Conservation (phyloP, 202 grass and related monocot species). For the Digitaria exilis region DNA sequence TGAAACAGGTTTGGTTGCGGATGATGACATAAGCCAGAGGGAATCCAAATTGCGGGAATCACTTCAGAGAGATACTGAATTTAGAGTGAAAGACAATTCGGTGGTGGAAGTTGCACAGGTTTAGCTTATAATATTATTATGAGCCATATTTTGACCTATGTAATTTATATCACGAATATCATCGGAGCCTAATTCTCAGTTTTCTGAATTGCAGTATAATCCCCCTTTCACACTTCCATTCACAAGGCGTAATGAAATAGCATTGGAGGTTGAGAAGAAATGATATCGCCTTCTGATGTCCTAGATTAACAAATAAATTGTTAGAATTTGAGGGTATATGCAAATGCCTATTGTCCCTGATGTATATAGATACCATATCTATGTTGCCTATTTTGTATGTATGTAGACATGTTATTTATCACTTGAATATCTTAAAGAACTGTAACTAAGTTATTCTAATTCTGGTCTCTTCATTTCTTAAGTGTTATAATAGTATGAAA, state of each 20-base stretch:
- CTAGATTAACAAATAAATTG: slow-evolving; percentile 21
- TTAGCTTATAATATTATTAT: slow-evolving; percentile 13
- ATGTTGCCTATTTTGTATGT: slow-evolving; percentile 13
- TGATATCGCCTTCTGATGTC: slow-evolving; percentile 40
- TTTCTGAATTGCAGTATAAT: slow-evolving; percentile 76
- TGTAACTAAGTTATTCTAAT: slow-evolving; percentile 15
- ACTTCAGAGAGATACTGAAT: slow-evolving; percentile 67
- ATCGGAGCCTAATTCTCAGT: slow-evolving; percentile 34
- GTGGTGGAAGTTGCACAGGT: slow-evolving; percentile 89
- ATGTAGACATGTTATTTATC: slow-evolving; percentile 29
- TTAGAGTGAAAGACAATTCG: slow-evolving; percentile 59
- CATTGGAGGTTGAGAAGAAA: slow-evolving; percentile 77
- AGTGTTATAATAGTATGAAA: not conserved
- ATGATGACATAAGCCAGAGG: slow-evolving; percentile 70
- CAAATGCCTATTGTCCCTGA: slow-evolving; percentile 21
- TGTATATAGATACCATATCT: not conserved
- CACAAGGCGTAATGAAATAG: slow-evolving; percentile 84
- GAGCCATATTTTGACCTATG: slow-evolving; percentile 8
- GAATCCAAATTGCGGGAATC: slow-evolving; percentile 64
- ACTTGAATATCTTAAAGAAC: not conserved
- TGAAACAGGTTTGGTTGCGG: slow-evolving; percentile 76
- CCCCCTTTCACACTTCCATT: slow-evolving; percentile 95
- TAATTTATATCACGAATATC: slow-evolving; percentile 9
- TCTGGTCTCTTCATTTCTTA: slow-evolving; percentile 4
- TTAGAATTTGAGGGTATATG: slow-evolving; percentile 20